A percentile compares a stretch with the other conserved stretches of the same genome.
phyloP scores from a whole-genome alignment of 1,284 basidiomycete genomes.

The Ustilago crameri region DNA sequence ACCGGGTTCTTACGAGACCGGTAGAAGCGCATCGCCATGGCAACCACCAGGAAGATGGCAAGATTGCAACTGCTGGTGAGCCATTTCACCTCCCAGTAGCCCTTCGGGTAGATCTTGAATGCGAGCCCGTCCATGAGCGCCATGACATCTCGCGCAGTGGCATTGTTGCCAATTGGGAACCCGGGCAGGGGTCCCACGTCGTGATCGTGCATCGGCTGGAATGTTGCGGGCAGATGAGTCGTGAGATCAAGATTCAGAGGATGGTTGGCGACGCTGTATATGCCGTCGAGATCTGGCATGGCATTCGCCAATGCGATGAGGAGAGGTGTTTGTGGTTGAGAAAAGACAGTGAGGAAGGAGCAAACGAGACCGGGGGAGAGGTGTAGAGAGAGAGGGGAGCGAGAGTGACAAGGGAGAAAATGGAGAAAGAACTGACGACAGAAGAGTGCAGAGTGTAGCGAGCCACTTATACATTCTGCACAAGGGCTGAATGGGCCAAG shows the following conservation, averaged over 20 bases:
- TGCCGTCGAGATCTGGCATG: not conserved
- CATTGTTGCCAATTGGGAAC: slow-evolving; percentile 15
- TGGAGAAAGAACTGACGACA: not conserved
- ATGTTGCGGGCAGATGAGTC: not conserved
- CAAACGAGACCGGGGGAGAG: not conserved
- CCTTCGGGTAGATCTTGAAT: slow-evolving; percentile 14
- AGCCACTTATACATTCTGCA: too few relatives aligned
- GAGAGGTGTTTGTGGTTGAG: too few relatives aligned
- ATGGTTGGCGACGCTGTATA: not conserved
- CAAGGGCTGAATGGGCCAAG: too few relatives aligned
- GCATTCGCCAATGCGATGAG: not conserved
- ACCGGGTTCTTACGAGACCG: slow-evolving; percentile 13
- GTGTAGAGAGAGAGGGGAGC: too few relatives aligned
- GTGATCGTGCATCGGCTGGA: not conserved
- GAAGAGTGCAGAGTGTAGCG: not conserved
- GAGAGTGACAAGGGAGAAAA: too few relatives aligned
- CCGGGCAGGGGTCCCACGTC: not conserved
- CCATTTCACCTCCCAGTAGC: slow-evolving; percentile 27
- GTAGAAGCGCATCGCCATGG: slow-evolving; percentile 17
- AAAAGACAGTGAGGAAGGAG: too few relatives aligned
- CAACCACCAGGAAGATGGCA: slow-evolving; percentile 10
- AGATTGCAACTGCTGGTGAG: slow-evolving; percentile 18
- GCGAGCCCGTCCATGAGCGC: slow-evolving; percentile 22
- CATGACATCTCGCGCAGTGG: slow-evolving; percentile 18
- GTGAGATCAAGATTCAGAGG: not conserved